Evolutionary conservation across 257 asterid genomes (phyloP), one percentile per base, ranked within the genome.

Genomic region (Paulownia fortunei): DNA sequence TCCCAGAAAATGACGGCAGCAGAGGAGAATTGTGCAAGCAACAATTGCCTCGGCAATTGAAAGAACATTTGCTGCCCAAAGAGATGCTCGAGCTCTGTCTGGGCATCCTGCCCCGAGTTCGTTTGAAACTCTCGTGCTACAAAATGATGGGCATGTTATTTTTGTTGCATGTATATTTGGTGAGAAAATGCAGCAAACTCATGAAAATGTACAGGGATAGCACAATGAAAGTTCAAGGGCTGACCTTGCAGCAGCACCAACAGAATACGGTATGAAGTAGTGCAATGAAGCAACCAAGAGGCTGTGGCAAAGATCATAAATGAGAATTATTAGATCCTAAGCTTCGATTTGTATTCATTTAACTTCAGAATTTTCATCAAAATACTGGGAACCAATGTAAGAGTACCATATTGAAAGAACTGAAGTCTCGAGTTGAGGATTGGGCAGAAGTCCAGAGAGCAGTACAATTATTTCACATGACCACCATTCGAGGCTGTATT

Each of bases 211-310:
- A 9, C 15, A 41, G 0, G 52, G 34, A 34, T 26, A n/a, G 30
- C 2, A 19, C 5, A 44, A 36, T 69, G 30, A 41, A 34, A 69
- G 73, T 27, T 46, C 5, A 19, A 15, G 61, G 59, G 64, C 78
- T 56, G 16, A 89, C 94, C 94, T 89, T 62, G 87, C 91, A n/a
- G 89, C 90, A 79, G 92, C 89, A 64, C 92, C 90, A 42, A 86
- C 16, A 9, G 94, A 89, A 81, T 82, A 87, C n/a, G 92, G 92
- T 62, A 87, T 69, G 73, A 39, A 89, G 82, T 81, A 89, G 69
- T 87, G 92, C 78, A 84, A 69, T 2, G 90, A 84, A 76, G 83
- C 82, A 66, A 84, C 80, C 86, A 78, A 56, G 54, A 89, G 87
- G 82, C 94, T 89, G 91, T 74, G 44, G 24, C 56, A 60, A 47